Conservation (phyloP, 2,329 filamentous ascomycete genomes). For the Ophiocordyceps australis region DNA sequence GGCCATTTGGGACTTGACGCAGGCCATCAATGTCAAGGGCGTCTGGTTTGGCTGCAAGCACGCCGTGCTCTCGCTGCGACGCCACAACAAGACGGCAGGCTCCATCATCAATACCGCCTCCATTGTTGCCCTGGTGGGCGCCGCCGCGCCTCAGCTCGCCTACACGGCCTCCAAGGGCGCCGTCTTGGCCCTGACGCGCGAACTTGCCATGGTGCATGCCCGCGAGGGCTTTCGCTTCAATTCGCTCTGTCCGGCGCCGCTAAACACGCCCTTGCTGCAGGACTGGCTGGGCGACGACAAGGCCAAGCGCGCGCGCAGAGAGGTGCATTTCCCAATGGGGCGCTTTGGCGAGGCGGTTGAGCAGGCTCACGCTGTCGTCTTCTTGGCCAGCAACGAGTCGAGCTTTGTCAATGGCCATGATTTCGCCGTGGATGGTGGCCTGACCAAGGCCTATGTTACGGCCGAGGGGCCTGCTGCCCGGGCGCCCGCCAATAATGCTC, state of each 20-base stretch:
- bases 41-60: conserved; percentile 97
- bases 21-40: conserved; percentile 91
- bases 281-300: conserved; percentile 84
- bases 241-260: conserved; percentile 70
- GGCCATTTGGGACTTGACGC: conserved; percentile 85
- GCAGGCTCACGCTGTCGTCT: conserved; percentile 77
- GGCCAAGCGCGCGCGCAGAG: conserved; percentile 62
- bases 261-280: conserved; percentile 84
- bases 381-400: conserved; percentile 73
- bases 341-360: conserved; percentile 88
- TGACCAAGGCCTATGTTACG: conserved; percentile 81
- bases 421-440: conserved; percentile 88
- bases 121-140: conserved; percentile 73
- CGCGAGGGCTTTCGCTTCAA: conserved; percentile 84
- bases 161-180: conserved; percentile 93
- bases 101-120: conserved; percentile 88
- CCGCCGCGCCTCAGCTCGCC: conserved; percentile 74
- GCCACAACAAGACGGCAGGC: conserved; percentile 58
- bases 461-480: conserved; percentile 37
- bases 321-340: conserved; percentile 77
- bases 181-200: conserved; percentile 74
- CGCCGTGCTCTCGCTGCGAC: conserved; percentile 64
- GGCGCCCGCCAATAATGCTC: conserved; percentile 42
- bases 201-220: conserved; percentile 83
- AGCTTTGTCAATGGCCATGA: conserved; percentile 84